phyloP scores from a whole-genome alignment of 768 basidiomycete genomes.

The Mycena epipterygia region DNA sequence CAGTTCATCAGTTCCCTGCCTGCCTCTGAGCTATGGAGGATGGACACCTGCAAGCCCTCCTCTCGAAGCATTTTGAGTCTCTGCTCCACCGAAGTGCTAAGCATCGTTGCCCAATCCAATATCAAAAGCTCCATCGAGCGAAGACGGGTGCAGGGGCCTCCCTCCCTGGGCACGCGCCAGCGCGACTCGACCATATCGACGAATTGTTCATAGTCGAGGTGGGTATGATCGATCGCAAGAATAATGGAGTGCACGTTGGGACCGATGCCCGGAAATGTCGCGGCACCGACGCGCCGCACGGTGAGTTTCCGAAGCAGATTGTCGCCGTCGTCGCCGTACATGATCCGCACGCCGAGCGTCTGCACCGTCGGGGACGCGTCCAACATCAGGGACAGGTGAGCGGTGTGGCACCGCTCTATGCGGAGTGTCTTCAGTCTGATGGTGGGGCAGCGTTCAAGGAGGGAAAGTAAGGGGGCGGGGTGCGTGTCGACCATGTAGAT shows the following conservation, averaged over 20 bases:
- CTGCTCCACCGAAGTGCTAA: too few relatives aligned
- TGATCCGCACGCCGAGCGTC: constrained; percentile 3
- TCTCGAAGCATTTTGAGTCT: too few relatives aligned
- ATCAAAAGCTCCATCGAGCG: too few relatives aligned
- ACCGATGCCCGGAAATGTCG: neutral
- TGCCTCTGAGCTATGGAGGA: too few relatives aligned
- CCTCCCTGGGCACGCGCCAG: too few relatives aligned
- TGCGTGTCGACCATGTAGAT: constrained; percentile 6
- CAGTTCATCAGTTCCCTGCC: too few relatives aligned
- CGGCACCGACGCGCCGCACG: neutral
- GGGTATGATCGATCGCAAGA: too few relatives aligned
- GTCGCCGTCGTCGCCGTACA: neutral
- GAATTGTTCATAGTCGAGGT: too few relatives aligned
- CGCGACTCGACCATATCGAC: neutral
- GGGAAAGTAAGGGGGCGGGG: constrained; percentile 12
- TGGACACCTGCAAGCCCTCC: too few relatives aligned
- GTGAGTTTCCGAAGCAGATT: neutral
- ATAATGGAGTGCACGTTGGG: neutral
- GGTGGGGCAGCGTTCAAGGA: constrained; percentile 2
- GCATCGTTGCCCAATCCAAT: too few relatives aligned
- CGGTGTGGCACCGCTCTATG: neutral
- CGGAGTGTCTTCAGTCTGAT: neutral
- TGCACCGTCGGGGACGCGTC: constrained; percentile 6
- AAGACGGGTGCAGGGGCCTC: too few relatives aligned
- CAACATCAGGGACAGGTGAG: neutral